Base-by-base conservation (phyloP, 495 filamentous ascomycete species). In the Viridothelium virens region DNA sequence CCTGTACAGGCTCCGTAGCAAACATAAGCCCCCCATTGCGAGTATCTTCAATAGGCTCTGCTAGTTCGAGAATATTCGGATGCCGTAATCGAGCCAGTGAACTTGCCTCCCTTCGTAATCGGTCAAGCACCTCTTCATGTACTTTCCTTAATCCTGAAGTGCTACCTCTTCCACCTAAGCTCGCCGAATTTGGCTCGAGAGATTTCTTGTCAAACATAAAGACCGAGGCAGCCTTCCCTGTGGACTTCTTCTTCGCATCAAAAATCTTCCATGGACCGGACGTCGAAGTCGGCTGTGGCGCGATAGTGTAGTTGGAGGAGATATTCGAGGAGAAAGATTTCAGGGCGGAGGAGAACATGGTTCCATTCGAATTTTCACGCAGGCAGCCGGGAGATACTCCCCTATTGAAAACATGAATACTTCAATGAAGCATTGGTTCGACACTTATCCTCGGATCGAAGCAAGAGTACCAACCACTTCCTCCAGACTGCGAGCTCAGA, bases 191-290 rank as follows among this genome's bases (percentile, higher is more conserved):
- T 2, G 86, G 77, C 56, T 97, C 92, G 64, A 98, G 79, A 0
- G 83, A 82, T 75, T 96, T 96, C 70, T 84, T 86, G 63, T 97
- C 95, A 75, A 98, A 97, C 68, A 96, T 87, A 72, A 97, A 98
- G 67, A 97, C 86, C 10, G 94, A 97, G 31, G 87, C 92, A 14
- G 87, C 76, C 69, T 93, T 96, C 41, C 86, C 88, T 0, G 91
- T 94, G 12, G 88, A 89, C 75, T 96, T 97, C 77, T 96, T 96
- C 81, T 95, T 97, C 56, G 90, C 95, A 79, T 95, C 90, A 80
- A 91, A 91, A 75, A 98, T 92, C 79, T 91, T 96, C 94, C 94
- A 98, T 34, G 92, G 90, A 31, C 94, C 94, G 33, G 92, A 89
- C 39, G 84, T 84, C 25, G 90, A 84, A 11, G 83, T 84, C 31